Base-by-base conservation (phyloP, 768 basidiomycete species). In the Lepiota brunneoincarnata region DNA sequence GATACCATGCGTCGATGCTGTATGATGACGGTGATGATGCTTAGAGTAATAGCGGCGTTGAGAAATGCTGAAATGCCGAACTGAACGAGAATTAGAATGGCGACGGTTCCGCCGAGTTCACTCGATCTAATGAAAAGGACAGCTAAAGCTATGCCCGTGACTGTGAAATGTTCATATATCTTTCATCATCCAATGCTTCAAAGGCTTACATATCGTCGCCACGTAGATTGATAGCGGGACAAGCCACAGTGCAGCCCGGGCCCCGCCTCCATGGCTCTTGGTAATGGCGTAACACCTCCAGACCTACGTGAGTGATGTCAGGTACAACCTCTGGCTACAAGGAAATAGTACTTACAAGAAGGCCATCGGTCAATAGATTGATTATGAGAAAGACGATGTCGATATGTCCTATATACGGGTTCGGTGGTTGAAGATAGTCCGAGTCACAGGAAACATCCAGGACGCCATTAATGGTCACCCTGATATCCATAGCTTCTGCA, bases 31-130 rank as follows among this genome's bases (percentile, higher is more conserved):
- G 42, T 23, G 4, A 55, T 40, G 18, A 58, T 44, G 14, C 57
- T 39, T 9, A 41, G 17, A 15, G 56, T 60, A n/a, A 60, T 52
- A 18, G 55, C n/a, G 43, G 47, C 48, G 44, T 60, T 60, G 26
- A 60, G 49, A 23, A 50, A 43, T n/a, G 24, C 38, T 1, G 38
- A 26, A 14, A 40, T 24, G 6, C 38, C 39, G 7, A 7, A 37
- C 10, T 37, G 48, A 15, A 38, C 15, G n/a, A 35, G 18, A 11
- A 35, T 11, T 5, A 38, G 36, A 2, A 21, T 23, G 9, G 23
- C 18, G 12, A 15, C 17, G 20, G 35, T 10, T 9, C 10, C 28
- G 20, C 48, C 48, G 2, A 20, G 7, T 37, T 7, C 7, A 23
- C 38, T 36, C 3, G 20, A 20, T 12, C 12, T 20, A 23, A 21